Percentiles rank a stretch among this genome's conserved stretches.
phyloP scores from a whole-genome alignment of 2,329 filamentous ascomycete species.

The Nemania sp. region DNA sequence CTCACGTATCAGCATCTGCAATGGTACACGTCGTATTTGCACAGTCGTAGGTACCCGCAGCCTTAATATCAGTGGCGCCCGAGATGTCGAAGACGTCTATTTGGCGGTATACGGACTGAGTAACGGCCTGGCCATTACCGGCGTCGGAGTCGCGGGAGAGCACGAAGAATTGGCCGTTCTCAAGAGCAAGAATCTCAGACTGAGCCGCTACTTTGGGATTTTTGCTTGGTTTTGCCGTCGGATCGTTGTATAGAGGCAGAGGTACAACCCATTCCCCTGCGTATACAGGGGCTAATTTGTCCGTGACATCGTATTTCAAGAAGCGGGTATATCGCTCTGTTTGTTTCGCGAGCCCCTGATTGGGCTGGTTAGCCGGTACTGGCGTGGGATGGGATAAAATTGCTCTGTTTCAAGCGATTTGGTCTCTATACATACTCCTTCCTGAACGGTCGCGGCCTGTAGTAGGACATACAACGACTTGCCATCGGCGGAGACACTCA shows the following conservation, averaged over 20 bases:
- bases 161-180: conserved; percentile 73
- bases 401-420: too few relatives aligned
- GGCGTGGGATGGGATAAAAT: neutral
- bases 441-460: conserved; percentile 73
- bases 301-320: conserved; percentile 71
- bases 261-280: conserved; percentile 74
- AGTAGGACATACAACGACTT: conserved; percentile 73
- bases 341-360: conserved; percentile 55
- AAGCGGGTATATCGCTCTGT: conserved; percentile 70
- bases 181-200: conserved; percentile 75
- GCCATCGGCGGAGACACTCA: conserved; percentile 72
- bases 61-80: conserved; percentile 70
- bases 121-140: conserved; percentile 67
- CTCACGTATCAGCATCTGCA: conserved; percentile 49
- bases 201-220: conserved; percentile 69
- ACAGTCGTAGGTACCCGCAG: conserved; percentile 54
- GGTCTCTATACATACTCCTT: conserved; percentile 60
- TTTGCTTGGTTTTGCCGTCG: conserved; percentile 59
- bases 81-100: conserved; percentile 76
- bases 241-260: conserved; percentile 69
- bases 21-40: conserved; percentile 45
- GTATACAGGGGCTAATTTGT: conserved; percentile 58
- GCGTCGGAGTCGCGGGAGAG: conserved; percentile 72
- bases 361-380: conserved; percentile 7
- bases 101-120: conserved; percentile 72